phyloP scores from a whole-genome alignment of 2,329 filamentous ascomycete genomes.

The Periconia sp. region DNA sequence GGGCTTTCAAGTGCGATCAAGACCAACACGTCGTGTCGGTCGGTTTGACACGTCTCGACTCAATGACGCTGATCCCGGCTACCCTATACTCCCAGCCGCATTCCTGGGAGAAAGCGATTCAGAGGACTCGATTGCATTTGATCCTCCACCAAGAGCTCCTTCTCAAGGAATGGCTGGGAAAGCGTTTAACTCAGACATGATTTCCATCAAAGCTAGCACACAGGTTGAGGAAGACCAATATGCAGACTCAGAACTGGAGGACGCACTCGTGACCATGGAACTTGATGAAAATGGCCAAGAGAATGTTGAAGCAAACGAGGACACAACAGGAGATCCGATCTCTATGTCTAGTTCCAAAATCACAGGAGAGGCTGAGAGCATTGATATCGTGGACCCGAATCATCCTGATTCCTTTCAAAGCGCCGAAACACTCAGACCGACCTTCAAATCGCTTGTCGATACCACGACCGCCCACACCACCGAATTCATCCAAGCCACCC shows the following conservation, averaged over 20 bases:
- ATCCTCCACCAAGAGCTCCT: slow-evolving; percentile 11
- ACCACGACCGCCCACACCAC: slow-evolving; percentile 15
- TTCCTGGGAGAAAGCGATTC: slow-evolving; percentile 4
- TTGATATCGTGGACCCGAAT: too few relatives aligned
- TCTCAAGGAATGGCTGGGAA: background rate
- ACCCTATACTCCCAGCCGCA: slow-evolving; percentile 20
- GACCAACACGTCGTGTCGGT: slow-evolving; percentile 23
- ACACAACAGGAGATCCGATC: background rate
- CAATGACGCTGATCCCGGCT: slow-evolving; percentile 20
- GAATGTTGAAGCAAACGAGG: background rate
- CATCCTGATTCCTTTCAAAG: too few relatives aligned
- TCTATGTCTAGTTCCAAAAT: background rate
- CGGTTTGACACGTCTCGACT: slow-evolving; percentile 24
- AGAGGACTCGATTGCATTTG: slow-evolving; percentile 6
- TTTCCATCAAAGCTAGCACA: background rate
- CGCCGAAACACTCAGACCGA: too few relatives aligned
- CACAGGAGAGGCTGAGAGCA: too few relatives aligned
- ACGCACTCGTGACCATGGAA: slow-evolving; percentile 22
- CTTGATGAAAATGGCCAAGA: slow-evolving; percentile 16
- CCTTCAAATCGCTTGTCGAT: background rate
- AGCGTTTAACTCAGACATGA: background rate
- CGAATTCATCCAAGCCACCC: slow-evolving; percentile 31
- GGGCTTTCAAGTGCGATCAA: background rate
- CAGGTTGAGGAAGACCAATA: slow-evolving; percentile 21
- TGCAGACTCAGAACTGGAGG: slow-evolving; percentile 35